A percentile compares a stretch with the other conserved stretches of the same genome.
Evolutionary conservation across 305 asterid genomes (phyloP).

Genomic region (Andrographis paniculata): DNA sequence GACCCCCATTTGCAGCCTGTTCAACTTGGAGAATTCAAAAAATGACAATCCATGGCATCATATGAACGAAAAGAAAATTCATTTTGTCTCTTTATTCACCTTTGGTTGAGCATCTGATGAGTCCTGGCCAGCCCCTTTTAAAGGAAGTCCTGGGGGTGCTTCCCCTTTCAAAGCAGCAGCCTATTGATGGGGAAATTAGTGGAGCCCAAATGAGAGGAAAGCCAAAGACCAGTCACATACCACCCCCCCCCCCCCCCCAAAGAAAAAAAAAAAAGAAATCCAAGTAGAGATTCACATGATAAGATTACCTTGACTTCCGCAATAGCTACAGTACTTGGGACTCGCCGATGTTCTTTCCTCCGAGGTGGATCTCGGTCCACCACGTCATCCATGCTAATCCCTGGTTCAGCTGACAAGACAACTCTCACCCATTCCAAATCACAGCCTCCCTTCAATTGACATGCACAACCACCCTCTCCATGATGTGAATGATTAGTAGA

Average conservation of each 20-base stretch:
- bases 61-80: constrained; percentile 9
- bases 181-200: constrained; percentile 30
- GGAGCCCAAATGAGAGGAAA: constrained; percentile 9
- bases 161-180: constrained; percentile 99
- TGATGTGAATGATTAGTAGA: constrained; percentile 20
- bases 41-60: constrained; percentile 13
- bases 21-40: constrained; percentile 21
- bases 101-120: constrained; percentile 85
- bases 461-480: constrained; percentile 39
- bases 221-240: constrained; percentile 7
- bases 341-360: constrained; percentile 95
- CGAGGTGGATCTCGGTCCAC: constrained; percentile 87
- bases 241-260: too few species aligned
- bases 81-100: constrained; percentile 37
- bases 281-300: constrained; percentile 13
- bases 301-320: constrained; percentile 92
- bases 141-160: constrained; percentile 99
- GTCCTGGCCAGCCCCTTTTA: constrained; percentile 99
- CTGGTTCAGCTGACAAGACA: constrained; percentile 89
- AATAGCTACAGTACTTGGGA: constrained; percentile 98
- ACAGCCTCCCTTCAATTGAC: constrained; percentile 30
- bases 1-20: constrained; percentile 77
- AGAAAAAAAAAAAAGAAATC: too few species aligned
- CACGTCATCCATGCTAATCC: constrained; percentile 94
- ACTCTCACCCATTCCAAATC: constrained; percentile 76